Evolutionary conservation across 75 land plant species (phyloP).

Genomic region (Cryptomeria japonica): DNA sequence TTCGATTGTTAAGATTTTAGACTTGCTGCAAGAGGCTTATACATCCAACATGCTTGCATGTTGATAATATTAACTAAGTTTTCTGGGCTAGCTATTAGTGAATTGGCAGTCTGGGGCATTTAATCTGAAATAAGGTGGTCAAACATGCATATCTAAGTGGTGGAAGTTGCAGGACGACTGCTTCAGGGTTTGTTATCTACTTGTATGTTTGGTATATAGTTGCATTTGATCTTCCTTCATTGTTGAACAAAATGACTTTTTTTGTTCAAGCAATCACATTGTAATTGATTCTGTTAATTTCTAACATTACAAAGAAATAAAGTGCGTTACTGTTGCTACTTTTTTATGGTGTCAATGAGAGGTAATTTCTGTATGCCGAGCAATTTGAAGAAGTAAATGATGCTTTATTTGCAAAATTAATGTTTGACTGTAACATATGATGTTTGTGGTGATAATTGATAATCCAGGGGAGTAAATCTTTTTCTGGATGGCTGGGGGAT

Average conservation of each 20-base stretch:
- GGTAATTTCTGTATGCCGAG: not conserved
- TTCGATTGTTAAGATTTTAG: not conserved
- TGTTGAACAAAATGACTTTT: not conserved
- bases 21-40: not conserved
- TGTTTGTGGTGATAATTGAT: not conserved
- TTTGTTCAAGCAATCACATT: slow-evolving; percentile 3
- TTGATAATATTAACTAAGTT: not conserved
- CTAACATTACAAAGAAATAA: not conserved
- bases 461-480: too few relatives aligned
- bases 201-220: not conserved
- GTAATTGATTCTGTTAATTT: not conserved
- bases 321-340: not conserved
- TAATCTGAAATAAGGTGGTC: not conserved
- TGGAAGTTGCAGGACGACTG: not conserved
- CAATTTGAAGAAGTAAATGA: not conserved
- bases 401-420: not conserved
- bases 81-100: not conserved
- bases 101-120: not conserved
- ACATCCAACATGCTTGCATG: not conserved
- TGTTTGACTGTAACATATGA: not conserved
- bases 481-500: too few relatives aligned
- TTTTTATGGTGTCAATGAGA: not conserved
- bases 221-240: not conserved
- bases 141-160: not conserved
- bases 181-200: not conserved